Conservation (phyloP, 2,329 filamentous ascomycete species). For the Didymella pomorum region DNA sequence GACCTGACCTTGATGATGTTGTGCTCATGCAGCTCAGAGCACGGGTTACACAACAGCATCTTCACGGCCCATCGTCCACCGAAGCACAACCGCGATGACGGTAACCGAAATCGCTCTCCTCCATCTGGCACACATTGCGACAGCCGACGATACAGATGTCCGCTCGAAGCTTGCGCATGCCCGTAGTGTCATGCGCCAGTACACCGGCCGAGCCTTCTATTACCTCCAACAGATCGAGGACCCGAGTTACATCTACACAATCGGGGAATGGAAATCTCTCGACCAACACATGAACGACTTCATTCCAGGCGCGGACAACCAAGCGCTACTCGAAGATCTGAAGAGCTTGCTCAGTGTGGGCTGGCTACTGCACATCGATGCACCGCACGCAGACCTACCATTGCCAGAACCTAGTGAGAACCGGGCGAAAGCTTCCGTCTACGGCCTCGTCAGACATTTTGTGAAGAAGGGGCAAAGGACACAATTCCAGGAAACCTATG, state of each 20-base stretch:
- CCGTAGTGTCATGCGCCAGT: conserved; percentile 49
- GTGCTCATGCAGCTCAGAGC: not conserved
- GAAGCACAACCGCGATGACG: conserved; percentile 37
- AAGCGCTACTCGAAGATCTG: conserved; percentile 49
- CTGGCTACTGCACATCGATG: conserved; percentile 56
- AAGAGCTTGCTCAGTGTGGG: conserved; percentile 51
- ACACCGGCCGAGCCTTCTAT: conserved; percentile 49
- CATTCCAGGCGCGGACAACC: conserved; percentile 55
- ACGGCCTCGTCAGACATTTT: conserved; percentile 49
- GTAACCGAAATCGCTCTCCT: conserved; percentile 59
- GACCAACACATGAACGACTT: conserved; percentile 54
- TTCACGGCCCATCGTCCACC: not conserved
- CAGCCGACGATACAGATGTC: conserved; percentile 31
- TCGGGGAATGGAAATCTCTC: conserved; percentile 57
- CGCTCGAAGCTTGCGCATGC: conserved; percentile 48
- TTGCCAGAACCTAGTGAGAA: conserved; percentile 24
- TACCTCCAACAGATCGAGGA: conserved; percentile 57
- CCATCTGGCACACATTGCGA: conserved; percentile 41
- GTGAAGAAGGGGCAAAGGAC: conserved; percentile 33
- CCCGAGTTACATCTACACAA: conserved; percentile 52
- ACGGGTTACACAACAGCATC: not conserved
- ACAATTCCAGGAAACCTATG: conserved; percentile 41
- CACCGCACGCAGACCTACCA: conserved; percentile 45
- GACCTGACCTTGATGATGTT: not conserved
- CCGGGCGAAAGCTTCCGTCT: conserved; percentile 19